Conservation (phyloP, 306 rosid species). For the Cicer cuneatum region DNA sequence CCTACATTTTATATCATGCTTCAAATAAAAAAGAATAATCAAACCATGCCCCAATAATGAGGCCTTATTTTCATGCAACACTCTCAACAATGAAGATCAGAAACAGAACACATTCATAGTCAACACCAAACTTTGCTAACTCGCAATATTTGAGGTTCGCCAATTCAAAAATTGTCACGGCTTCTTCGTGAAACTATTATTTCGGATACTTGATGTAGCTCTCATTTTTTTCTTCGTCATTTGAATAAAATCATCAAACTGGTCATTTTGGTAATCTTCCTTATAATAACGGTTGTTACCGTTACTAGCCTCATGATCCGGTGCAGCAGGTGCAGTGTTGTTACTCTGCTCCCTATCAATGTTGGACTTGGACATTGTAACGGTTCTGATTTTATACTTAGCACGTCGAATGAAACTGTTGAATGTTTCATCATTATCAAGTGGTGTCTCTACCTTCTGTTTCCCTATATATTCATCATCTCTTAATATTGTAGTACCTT, state of each 20-base stretch:
- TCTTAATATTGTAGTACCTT: not conserved
- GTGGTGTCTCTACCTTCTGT: not conserved
- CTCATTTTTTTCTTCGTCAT: slow-evolving; percentile 49
- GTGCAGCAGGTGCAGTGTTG: slow-evolving; percentile 4
- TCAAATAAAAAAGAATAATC: not conserved
- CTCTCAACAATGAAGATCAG: not conserved
- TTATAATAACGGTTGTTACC: slow-evolving; percentile 1
- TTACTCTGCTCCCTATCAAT: slow-evolving; percentile 30
- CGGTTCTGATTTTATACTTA: slow-evolving; percentile 41
- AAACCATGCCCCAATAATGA: not conserved
- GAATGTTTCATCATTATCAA: slow-evolving; percentile 48
- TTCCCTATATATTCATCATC: not conserved
- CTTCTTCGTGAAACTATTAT: slow-evolving; percentile 35
- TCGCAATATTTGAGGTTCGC: not conserved
- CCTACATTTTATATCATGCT: not conserved
- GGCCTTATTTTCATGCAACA: slow-evolving; percentile 20
- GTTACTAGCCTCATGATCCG: not conserved
- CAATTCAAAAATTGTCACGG: not conserved
- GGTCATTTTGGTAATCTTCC: slow-evolving; percentile 41
- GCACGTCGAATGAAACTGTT: slow-evolving; percentile 45
- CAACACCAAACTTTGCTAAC: not conserved
- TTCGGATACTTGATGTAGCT: slow-evolving; percentile 47
- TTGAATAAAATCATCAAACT: slow-evolving; percentile 56
- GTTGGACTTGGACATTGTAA: slow-evolving; percentile 35
- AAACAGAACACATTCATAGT: not conserved